phyloP scores from a whole-genome alignment of 2,329 filamentous ascomycete genomes.

The Whalleya microplaca region DNA sequence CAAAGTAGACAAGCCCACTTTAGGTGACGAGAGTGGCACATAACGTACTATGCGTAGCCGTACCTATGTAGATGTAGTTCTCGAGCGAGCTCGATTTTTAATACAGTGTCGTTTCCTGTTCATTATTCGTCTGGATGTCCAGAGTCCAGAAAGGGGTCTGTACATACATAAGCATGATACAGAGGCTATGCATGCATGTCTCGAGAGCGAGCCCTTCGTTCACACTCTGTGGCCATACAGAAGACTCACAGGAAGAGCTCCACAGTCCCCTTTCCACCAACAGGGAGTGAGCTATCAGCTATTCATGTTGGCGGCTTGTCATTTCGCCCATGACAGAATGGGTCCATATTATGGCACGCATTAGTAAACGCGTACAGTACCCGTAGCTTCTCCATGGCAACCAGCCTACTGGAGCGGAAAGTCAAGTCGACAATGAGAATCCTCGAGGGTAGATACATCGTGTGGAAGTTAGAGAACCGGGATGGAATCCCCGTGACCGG shows the following conservation, averaged over 20 bases:
- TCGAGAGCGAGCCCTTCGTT: slow-evolving; percentile 11
- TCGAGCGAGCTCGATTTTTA: too few species aligned
- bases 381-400: neutral
- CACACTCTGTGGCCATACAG: slow-evolving; percentile 7
- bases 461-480: neutral
- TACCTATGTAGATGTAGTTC: too few species aligned
- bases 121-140: too few species aligned
- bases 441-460: neutral
- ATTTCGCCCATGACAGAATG: neutral
- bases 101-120: too few species aligned
- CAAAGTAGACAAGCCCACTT: neutral
- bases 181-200: slow-evolving; percentile 25
- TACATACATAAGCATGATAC: slow-evolving; percentile 16
- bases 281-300: neutral
- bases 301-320: neutral
- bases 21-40: neutral
- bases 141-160: neutral
- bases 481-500: neutral
- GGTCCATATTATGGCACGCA: neutral
- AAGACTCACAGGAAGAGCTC: slow-evolving; percentile 13
- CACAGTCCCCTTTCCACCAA: slow-evolving; percentile 12
- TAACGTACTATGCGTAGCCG: too few species aligned
- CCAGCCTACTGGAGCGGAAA: neutral
- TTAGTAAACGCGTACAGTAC: neutral
- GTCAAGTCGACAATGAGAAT: neutral